Conservation (phyloP, 169 alveolate genomes). For the Plasmodium gaboni region DNA sequence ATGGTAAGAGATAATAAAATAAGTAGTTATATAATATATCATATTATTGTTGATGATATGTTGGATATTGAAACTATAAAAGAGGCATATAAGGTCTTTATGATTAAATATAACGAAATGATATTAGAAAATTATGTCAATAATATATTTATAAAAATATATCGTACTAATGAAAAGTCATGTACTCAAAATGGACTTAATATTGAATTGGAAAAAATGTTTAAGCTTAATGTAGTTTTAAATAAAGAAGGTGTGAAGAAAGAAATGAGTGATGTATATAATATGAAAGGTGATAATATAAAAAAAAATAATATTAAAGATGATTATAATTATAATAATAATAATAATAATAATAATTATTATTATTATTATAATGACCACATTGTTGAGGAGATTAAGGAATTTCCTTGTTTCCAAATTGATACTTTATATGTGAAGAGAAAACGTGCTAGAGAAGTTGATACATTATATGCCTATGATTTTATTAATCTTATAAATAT, state of each 20-base stretch:
- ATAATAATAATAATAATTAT: no score
- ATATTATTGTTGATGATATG: slow-evolving; percentile 6
- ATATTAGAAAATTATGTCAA: slow-evolving; percentile 61
- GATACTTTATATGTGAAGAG: slow-evolving; percentile 57
- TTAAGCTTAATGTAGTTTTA: slow-evolving; percentile 45
- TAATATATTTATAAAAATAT: slow-evolving; percentile 35
- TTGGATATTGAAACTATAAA: background rate
- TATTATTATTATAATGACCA: no score
- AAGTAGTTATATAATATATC: slow-evolving; percentile 52
- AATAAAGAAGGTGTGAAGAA: slow-evolving; percentile 15
- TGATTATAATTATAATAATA: no score
- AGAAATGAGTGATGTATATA: background rate
- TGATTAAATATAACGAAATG: slow-evolving; percentile 41
- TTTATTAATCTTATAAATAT: slow-evolving; percentile 43
- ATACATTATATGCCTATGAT: slow-evolving; percentile 71
- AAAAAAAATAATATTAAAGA: no score
- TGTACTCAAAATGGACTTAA: background rate
- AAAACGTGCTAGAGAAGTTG: slow-evolving; percentile 70
- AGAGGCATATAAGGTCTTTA: slow-evolving; percentile 13
- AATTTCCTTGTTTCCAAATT: slow-evolving; percentile 15
- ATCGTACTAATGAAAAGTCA: background rate
- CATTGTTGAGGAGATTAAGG: slow-evolving; percentile 3
- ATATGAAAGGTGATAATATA: background rate
- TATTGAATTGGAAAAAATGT: background rate
- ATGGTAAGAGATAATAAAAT: slow-evolving; percentile 21